phyloP scores from a whole-genome alignment of 352 stramenopile species.

The Phytophthora citricola region DNA sequence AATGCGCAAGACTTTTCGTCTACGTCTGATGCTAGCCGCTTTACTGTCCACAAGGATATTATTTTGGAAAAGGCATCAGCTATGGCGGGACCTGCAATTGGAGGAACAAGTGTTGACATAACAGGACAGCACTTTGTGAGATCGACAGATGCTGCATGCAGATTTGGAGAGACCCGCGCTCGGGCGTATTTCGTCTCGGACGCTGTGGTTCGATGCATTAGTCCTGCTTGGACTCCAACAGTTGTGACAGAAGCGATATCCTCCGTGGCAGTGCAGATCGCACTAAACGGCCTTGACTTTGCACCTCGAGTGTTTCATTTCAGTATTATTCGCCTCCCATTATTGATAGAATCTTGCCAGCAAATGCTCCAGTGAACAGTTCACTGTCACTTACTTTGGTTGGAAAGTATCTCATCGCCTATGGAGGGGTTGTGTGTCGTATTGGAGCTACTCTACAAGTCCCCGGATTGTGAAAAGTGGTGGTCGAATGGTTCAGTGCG shows the following conservation, averaged over 20 bases:
- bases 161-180: conserved; percentile 31
- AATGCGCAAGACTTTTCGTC: conserved; percentile 41
- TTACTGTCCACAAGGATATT: conserved; percentile 28
- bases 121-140: conserved; percentile 28
- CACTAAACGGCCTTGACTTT: conserved; percentile 39
- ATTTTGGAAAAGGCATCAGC: conserved; percentile 23
- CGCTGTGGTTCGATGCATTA: conserved; percentile 38
- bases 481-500: conserved; percentile 29
- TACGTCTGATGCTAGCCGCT: neutral
- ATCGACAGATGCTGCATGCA: conserved; percentile 31
- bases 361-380: conserved; percentile 16
- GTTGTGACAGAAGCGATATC: conserved; percentile 3
- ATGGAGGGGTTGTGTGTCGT: conserved; percentile 36
- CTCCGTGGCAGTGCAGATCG: conserved; percentile 29
- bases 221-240: conserved; percentile 36
- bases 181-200: conserved; percentile 30
- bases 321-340: conserved; percentile 38
- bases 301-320: conserved; percentile 35
- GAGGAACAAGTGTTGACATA: conserved; percentile 40
- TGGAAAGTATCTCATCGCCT: conserved; percentile 36
- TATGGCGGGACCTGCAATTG: conserved; percentile 30
- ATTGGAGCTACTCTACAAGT: conserved; percentile 23
- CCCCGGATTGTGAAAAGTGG: conserved; percentile 20
- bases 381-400: conserved; percentile 22
- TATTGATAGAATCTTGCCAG: conserved; percentile 24